These are phyloP conservation scores for Hordeum vulgare DNA, from an alignment of 176 grass and related monocot genomes.

Conservation along the genomic window MorexV3_pseudomolecules_assembly NC_058524.1:186141396-186141895, in stretches of 20 bases:
- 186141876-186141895: neutral
- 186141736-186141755: neutral
- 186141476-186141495: slow-evolving; percentile 57
- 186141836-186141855: slow-evolving; percentile 30
- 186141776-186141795: slow-evolving; percentile 29
- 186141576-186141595: neutral
- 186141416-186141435: slow-evolving; percentile 47
- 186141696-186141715: neutral
- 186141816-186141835: slow-evolving; percentile 30
- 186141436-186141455: slow-evolving; percentile 67
- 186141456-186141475: slow-evolving; percentile 48
- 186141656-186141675: neutral
- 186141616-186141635: neutral
- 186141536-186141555: neutral
- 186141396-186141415: slow-evolving; percentile 59
- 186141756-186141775: neutral
- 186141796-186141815: slow-evolving; percentile 45
- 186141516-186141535: neutral
- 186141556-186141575: neutral
- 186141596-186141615: neutral
- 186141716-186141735: neutral
- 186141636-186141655: neutral
- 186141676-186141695: neutral
- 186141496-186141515: slow-evolving; percentile 52
- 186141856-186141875: neutral